Base-by-base conservation (phyloP, 208 protist genomes). In the Leishmania arabica region DNA sequence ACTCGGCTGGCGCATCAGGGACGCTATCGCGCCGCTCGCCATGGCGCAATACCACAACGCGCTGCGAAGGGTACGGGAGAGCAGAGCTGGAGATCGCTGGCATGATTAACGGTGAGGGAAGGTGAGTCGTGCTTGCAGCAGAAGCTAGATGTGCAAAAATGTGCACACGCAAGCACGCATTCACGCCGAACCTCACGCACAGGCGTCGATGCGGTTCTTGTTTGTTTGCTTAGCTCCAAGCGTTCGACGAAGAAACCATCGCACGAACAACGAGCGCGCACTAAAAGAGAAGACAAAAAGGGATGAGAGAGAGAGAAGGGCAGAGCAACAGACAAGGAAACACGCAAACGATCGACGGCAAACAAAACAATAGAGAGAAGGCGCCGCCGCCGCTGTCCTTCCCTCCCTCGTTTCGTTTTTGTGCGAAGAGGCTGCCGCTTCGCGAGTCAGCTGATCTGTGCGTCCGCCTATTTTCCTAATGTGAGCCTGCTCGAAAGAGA, bases 31-130 rank as follows among this genome's bases (percentile, higher is more conserved):
- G 75, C n/a, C 94, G 90, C 84, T 97, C 92, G 15, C 94, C 94
- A 66, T 97, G 94, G 47, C 94, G 94, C 77, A 97, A 83, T 4
- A 97, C 88, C 60, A 97, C 74, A 72, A 97, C 78, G 27, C 84
- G 84, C 77, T 93, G 90, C 45, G 86, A 73, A 13, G 73, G 62
- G 62, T 73, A 79, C 24, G 76, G 51, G 24, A 78, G 45, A 17
- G 49, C 75, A 13, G 13, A 2, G 34, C 49, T 66, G 3, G 17
- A 45, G 2, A 21, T 15, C 11, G 75, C 51, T 19, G 81, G 60
- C 81, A 84, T 77, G 74, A 31, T 62, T 8, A 64, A 27, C 42
- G 8, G 9, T 15, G 19, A 15, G 68, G 51, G 3, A 42, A 8
- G 19, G 58, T 40, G 13, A 1, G 45, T 42, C 21, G 5, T 17